A percentile compares a stretch with the other conserved stretches of the same genome.
phyloP scores from a whole-genome alignment of 352 stramenopile genomes.

The Achlya hypogyna region DNA sequence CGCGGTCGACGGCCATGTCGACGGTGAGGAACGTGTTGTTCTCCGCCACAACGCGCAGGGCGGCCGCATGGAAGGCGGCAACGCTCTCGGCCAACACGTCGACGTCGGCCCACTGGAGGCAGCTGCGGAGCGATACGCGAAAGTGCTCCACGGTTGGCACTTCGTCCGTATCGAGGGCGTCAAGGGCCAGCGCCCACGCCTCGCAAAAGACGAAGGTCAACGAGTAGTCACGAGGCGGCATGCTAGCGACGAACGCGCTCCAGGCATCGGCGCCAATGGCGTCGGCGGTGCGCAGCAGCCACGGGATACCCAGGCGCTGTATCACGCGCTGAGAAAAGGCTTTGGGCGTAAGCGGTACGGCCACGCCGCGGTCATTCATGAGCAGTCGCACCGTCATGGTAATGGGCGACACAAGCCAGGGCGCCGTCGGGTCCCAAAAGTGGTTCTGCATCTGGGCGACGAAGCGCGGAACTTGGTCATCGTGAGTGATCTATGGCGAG shows the following conservation, averaged over 20 bases:
- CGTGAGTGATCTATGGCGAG: neutral
- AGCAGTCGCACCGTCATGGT: constrained; percentile 73
- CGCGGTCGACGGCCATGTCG: constrained; percentile 58
- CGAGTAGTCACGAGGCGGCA: constrained; percentile 66
- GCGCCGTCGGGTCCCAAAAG: constrained; percentile 25
- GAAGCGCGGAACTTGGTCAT: constrained; percentile 26
- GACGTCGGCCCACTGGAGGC: constrained; percentile 70
- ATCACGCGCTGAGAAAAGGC: constrained; percentile 64
- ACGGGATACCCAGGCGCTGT: constrained; percentile 57
- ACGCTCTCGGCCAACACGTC: constrained; percentile 50
- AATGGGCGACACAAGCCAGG: constrained; percentile 67
- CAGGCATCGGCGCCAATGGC: constrained; percentile 57
- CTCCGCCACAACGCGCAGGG: constrained; percentile 77
- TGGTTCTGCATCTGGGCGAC: constrained; percentile 64
- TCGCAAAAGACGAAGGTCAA: constrained; percentile 79
- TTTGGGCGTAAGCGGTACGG: constrained; percentile 67
- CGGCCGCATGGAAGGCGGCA: constrained; percentile 60
- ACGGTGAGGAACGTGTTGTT: constrained; percentile 84
- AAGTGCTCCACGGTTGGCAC: constrained; percentile 65
- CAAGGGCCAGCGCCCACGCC: constrained; percentile 67
- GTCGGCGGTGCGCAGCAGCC: constrained; percentile 70
- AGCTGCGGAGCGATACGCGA: constrained; percentile 60
- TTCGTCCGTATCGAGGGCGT: constrained; percentile 35
- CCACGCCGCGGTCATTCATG: constrained; percentile 69
- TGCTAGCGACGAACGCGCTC: constrained; percentile 54